Conservation (phyloP, 305 asterid species). For the Galium porrigens region DNA sequence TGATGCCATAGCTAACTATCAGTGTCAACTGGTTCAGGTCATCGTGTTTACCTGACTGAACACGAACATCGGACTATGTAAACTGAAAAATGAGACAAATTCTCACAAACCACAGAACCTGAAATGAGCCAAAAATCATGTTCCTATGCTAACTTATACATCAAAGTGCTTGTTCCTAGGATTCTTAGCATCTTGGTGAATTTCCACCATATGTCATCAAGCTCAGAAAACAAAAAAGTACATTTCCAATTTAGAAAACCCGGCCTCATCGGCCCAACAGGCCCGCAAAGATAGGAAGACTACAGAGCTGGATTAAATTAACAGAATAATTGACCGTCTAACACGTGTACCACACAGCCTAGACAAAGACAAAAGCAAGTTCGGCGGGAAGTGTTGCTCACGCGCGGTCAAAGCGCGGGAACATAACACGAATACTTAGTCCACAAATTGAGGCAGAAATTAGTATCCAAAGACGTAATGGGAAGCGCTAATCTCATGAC, state of each 20-base stretch:
- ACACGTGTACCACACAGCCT: conserved; percentile 4
- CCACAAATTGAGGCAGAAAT: neutral
- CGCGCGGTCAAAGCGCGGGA: conserved; percentile 7
- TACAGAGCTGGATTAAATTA: neutral
- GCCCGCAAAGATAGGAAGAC: neutral
- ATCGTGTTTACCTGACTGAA: too few species aligned
- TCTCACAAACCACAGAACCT: neutral
- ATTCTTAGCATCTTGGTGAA: neutral
- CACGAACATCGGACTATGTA: neutral
- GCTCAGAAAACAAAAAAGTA: neutral
- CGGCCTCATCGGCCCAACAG: neutral
- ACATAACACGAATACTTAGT: neutral
- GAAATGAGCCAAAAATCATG: neutral
- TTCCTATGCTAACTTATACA: neutral
- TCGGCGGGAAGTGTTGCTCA: neutral
- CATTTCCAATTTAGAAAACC: neutral
- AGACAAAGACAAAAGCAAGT: neutral
- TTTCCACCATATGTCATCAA: neutral
- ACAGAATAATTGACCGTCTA: neutral
- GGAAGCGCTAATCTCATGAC: neutral
- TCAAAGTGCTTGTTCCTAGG: neutral
- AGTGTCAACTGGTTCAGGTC: neutral
- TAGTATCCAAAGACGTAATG: conserved; percentile 5
- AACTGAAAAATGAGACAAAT: neutral
- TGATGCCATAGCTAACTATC: neutral